phyloP scores from a whole-genome alignment of 31 red algal species.

The Asparagopsis taxiformis region DNA sequence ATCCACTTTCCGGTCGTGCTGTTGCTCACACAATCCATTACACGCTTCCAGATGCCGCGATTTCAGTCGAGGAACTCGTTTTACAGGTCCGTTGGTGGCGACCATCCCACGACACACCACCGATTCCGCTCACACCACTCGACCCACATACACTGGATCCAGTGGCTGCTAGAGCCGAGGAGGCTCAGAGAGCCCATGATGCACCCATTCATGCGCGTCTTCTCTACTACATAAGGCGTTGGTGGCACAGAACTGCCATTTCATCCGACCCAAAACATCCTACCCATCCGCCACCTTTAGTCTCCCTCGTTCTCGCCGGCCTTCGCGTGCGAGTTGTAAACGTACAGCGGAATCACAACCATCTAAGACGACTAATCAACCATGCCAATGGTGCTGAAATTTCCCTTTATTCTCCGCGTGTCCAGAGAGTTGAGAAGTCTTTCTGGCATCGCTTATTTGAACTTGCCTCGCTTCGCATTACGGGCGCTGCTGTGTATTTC shows the following conservation, averaged over 20 bases:
- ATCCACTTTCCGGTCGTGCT: conserved; percentile 48
- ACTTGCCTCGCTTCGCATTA: conserved; percentile 54
- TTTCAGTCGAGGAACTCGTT: conserved; percentile 49
- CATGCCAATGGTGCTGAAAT: conserved; percentile 10
- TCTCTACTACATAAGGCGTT: conserved; percentile 37
- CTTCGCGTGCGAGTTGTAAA: conserved; percentile 53
- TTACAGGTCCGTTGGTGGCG: conserved; percentile 61
- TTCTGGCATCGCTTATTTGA: conserved; percentile 44
- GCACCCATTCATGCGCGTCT: conserved; percentile 40
- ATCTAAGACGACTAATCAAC: conserved; percentile 19
- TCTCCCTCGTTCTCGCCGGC: conserved; percentile 45
- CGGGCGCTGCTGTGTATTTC: conserved; percentile 56
- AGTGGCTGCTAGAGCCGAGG: conserved; percentile 26
- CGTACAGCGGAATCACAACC: conserved; percentile 31
- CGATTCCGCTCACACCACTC: conserved; percentile 36
- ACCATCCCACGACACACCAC: conserved; percentile 19
- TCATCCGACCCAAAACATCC: conserved; percentile 18
- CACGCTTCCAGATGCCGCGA: conserved; percentile 41
- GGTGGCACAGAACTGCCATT: conserved; percentile 39
- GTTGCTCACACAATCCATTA: conserved; percentile 51
- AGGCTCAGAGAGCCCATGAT: conserved; percentile 28
- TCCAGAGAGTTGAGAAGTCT: conserved; percentile 32
- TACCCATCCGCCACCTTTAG: conserved; percentile 40
- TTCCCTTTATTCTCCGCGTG: background rate
- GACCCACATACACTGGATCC: conserved; percentile 44